phyloP scores from a whole-genome alignment of 116 monocot genomes.

The Phalaenopsis hybrid region DNA sequence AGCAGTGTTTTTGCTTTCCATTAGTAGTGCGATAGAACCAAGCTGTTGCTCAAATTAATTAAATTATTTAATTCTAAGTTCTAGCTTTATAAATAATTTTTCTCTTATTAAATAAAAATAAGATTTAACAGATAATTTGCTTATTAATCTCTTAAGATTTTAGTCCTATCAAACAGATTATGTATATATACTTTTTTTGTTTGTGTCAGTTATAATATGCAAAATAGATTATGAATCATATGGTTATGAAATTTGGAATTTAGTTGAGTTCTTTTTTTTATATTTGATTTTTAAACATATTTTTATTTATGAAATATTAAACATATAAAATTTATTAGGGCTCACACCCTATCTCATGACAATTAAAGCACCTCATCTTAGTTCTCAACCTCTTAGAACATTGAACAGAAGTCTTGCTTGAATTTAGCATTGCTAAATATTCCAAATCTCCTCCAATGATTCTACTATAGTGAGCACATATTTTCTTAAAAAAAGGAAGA shows the following conservation, averaged over 20 bases:
- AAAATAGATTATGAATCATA: no score
- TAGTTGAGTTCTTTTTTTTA: no score
- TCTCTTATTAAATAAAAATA: neutral
- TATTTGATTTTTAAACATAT: neutral
- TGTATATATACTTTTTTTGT: neutral
- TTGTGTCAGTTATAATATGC: neutral
- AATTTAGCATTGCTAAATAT: neutral
- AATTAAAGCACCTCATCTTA: no score
- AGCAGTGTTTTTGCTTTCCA: neutral
- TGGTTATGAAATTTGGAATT: no score
- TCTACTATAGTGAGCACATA: neutral
- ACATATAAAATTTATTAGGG: neutral
- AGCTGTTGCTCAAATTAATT: no score
- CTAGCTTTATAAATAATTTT: no score
- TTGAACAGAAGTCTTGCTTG: neutral
- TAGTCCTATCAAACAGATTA: neutral
- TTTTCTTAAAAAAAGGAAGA: neutral
- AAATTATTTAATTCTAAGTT: no score
- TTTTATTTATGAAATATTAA: neutral
- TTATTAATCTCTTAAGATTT: neutral
- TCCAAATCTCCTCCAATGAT: neutral
- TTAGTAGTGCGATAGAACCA: no score
- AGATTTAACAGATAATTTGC: neutral
- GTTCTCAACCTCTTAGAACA: neutral
- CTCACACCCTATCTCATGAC: no score